phyloP scores from a whole-genome alignment of 305 asterid genomes.

The Plantago rigida region DNA sequence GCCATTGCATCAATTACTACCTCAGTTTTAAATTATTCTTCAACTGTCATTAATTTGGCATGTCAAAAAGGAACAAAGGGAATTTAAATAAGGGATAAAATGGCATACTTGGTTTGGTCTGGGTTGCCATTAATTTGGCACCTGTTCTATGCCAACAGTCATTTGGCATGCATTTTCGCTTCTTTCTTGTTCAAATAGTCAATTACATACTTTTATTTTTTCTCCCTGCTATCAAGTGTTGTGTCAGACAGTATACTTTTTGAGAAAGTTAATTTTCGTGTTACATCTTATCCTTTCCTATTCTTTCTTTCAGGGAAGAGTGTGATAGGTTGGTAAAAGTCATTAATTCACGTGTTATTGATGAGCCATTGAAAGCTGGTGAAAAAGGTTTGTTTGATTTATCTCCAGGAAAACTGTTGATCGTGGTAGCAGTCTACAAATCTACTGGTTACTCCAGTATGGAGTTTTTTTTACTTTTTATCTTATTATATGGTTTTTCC shows the following conservation, averaged over 20 bases:
- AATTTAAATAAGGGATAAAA: no score
- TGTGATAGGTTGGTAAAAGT: conserved; percentile 47
- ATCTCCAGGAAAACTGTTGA: not conserved
- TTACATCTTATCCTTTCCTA: conserved; percentile 17
- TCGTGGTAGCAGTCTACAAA: conserved; percentile 34
- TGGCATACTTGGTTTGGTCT: no score
- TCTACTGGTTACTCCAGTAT: not conserved
- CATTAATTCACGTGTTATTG: conserved; percentile 55
- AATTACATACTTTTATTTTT: no score
- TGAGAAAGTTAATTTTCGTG: conserved; percentile 4
- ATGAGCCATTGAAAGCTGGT: conserved; percentile 32
- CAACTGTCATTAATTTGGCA: no score
- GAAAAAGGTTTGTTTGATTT: conserved; percentile 21
- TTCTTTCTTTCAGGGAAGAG: conserved; percentile 51
- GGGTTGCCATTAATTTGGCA: not conserved
- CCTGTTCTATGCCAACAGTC: not conserved
- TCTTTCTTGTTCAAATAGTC: no score
- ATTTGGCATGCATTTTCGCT: not conserved
- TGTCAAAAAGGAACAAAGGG: no score
- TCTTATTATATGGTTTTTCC: not conserved
- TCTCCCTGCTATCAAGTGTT: not conserved
- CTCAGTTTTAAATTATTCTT: no score
- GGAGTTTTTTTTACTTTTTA: not conserved
- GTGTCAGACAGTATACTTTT: not conserved
- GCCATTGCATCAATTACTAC: no score